Percentiles rank a stretch among this genome's conserved stretches.
These are phyloP conservation scores for cucumber (Cucumis sativus) DNA, from an alignment of 306 rosid species.

Conservation along the genomic window Cucumber_9930_V3 NC_026657.2:17606501-17607000, in stretches of 20 bases:
- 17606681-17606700: neutral
- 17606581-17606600: neutral
- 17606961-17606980: neutral
- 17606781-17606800: neutral
- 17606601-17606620: neutral
- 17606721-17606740: neutral
- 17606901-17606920: neutral
- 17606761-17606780: neutral
- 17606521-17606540: neutral
- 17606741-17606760: neutral
- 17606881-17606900: neutral
- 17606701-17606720: neutral
- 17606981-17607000: neutral
- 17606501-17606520: neutral
- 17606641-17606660: neutral
- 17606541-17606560: neutral
- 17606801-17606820: neutral
- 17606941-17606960: neutral
- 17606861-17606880: neutral
- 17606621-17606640: neutral
- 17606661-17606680: neutral
- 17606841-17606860: neutral
- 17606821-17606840: neutral
- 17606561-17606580: neutral
- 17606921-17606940: neutral